Conservation (phyloP, 495 filamentous ascomycete genomes). For the Aspergillus cavernicola region DNA sequence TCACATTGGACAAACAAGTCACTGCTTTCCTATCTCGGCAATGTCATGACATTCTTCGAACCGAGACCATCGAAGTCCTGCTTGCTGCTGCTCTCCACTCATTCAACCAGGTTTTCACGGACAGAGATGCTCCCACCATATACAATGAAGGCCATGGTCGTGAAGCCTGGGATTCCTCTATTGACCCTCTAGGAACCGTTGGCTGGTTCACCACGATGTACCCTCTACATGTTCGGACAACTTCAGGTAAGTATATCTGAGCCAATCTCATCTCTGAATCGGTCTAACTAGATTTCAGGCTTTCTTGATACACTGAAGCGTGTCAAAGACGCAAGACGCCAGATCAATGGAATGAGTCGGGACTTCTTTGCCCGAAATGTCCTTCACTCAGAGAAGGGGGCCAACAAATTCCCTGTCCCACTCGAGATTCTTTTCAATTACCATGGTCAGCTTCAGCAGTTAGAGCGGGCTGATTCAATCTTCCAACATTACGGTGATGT, state of each 20-base stretch:
- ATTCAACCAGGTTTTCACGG: conserved; percentile 45
- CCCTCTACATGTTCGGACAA: conserved; percentile 35
- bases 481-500: conserved; percentile 57
- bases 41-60: conserved; percentile 45
- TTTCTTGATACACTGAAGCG: conserved; percentile 38
- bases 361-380: conserved; percentile 50
- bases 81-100: conserved; percentile 49
- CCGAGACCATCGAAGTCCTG: conserved; percentile 53
- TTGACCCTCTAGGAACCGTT: conserved; percentile 54
- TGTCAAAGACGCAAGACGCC: conserved; percentile 45
- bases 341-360: conserved; percentile 36
- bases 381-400: conserved; percentile 40
- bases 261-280: neutral
- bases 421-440: conserved; percentile 71
- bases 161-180: conserved; percentile 43
- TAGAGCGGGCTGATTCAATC: conserved; percentile 56
- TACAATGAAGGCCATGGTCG: conserved; percentile 57
- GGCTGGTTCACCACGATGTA: conserved; percentile 61
- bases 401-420: conserved; percentile 48
- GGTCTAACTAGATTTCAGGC: conserved; percentile 13
- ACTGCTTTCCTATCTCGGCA: conserved; percentile 41
- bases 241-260: conserved; percentile 27
- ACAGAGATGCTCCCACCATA: conserved; percentile 52
- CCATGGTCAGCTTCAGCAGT: conserved; percentile 55
- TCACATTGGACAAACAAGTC: conserved; percentile 41